Conservation (phyloP, 2,329 filamentous ascomycete genomes). For the Pseudocercospora musae region DNA sequence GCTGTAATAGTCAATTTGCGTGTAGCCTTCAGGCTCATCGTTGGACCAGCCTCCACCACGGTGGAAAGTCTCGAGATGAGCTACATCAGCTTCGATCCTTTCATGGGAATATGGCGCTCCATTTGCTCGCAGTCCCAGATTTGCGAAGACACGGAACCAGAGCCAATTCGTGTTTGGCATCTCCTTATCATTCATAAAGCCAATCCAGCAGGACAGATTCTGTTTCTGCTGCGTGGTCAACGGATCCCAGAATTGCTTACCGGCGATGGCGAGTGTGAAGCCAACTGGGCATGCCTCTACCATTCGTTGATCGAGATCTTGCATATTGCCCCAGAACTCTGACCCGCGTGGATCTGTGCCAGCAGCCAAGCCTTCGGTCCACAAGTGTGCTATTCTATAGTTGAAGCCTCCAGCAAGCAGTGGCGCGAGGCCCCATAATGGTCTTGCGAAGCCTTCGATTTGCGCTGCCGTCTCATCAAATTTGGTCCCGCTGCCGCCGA, state of each 20-base stretch:
- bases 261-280: conserved; percentile 68
- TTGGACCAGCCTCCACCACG: conserved; percentile 77
- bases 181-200: conserved; percentile 75
- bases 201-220: conserved; percentile 70
- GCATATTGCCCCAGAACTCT: conserved; percentile 75
- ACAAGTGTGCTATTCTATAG: conserved; percentile 62
- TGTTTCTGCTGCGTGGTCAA: conserved; percentile 59
- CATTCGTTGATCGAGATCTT: conserved; percentile 77
- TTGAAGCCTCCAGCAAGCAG: conserved; percentile 65
- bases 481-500: conserved; percentile 68
- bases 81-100: conserved; percentile 69
- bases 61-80: conserved; percentile 76
- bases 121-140: conserved; percentile 72
- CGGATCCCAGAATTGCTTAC: conserved; percentile 61
- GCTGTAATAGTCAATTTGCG: conserved; percentile 84
- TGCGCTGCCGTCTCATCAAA: conserved; percentile 77
- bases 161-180: conserved; percentile 67
- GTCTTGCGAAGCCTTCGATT: conserved; percentile 71
- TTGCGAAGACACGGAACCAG: conserved; percentile 83
- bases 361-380: conserved; percentile 66
- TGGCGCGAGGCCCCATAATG: conserved; percentile 71
- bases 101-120: conserved; percentile 67
- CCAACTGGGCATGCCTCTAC: conserved; percentile 80
- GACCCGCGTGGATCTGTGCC: conserved; percentile 67
- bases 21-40: conserved; percentile 73